Evolutionary conservation across 768 basidiomycete genomes (phyloP).

Genomic region (Suillus tomentosus): DNA sequence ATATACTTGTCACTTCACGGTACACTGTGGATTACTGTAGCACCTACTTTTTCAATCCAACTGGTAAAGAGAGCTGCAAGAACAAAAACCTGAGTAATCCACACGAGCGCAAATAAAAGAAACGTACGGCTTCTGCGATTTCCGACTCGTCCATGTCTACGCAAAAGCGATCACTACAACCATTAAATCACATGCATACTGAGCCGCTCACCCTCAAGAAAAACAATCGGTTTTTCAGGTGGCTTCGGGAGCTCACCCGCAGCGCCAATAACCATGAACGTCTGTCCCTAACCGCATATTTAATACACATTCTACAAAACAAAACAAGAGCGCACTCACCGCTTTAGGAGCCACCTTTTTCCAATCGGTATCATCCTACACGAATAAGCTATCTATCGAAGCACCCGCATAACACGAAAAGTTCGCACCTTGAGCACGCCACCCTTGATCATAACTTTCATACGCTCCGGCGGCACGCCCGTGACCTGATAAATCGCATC

Average conservation of each 20-base stretch:
- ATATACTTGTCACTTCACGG: not conserved
- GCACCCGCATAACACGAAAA: not conserved
- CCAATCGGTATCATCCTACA: constrained; percentile 86
- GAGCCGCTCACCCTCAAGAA: constrained; percentile 71
- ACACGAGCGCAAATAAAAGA: not conserved
- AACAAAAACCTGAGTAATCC: constrained; percentile 6
- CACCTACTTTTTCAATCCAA: constrained; percentile 75
- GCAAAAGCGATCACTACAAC: constrained; percentile 6
- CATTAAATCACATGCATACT: not conserved
- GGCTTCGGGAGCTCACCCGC: constrained; percentile 91
- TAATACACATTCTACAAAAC: not conserved
- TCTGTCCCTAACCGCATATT: constrained; percentile 62
- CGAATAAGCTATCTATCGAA: constrained; percentile 10
- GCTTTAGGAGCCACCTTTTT: constrained; percentile 81
- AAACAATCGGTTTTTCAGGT: constrained; percentile 75
- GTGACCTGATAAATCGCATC: constrained; percentile 78
- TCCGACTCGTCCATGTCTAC: constrained; percentile 84
- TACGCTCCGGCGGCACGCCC: constrained; percentile 85
- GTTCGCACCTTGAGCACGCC: constrained; percentile 79
- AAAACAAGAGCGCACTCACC: constrained; percentile 43
- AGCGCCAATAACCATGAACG: constrained; percentile 91
- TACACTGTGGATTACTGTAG: not conserved
- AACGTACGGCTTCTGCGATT: constrained; percentile 75
- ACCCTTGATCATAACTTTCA: constrained; percentile 98
- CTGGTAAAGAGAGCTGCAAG: constrained; percentile 71